A percentile compares a stretch with the other conserved stretches of the same genome.
Conservation (phyloP, 345 rosid genomes). For the Linum usitatissimum region DNA sequence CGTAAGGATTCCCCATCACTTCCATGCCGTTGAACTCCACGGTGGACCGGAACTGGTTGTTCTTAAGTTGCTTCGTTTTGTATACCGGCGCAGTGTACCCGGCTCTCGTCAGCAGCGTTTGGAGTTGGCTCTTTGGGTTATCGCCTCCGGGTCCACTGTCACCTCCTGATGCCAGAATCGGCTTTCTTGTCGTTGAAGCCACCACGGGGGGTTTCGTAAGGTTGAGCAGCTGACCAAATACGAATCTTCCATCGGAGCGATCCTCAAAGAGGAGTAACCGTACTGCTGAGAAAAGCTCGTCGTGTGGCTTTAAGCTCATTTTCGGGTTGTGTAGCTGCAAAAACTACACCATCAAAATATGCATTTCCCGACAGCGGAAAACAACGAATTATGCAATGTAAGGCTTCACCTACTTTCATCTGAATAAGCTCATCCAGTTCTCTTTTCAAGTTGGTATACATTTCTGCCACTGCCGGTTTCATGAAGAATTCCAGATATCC, state of each 20-base stretch:
- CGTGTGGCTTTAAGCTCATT: slow-evolving; percentile 40
- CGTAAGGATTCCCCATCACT: slow-evolving; percentile 71
- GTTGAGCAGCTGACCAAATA: slow-evolving; percentile 47
- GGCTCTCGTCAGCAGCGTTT: slow-evolving; percentile 71
- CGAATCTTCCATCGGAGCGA: slow-evolving; percentile 58
- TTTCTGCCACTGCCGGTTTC: slow-evolving; percentile 55
- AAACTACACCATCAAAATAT: slow-evolving; percentile 5
- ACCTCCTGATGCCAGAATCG: slow-evolving; percentile 31
- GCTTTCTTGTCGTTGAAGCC: slow-evolving; percentile 19
- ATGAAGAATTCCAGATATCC: slow-evolving; percentile 84
- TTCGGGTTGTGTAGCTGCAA: slow-evolving; percentile 61
- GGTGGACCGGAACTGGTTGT: slow-evolving; percentile 52
- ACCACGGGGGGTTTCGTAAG: slow-evolving; percentile 22
- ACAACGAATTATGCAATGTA: neutral
- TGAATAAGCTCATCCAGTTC: slow-evolving; percentile 78
- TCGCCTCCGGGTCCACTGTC: slow-evolving; percentile 88
- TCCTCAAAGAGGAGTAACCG: slow-evolving; percentile 49
- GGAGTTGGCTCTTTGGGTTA: slow-evolving; percentile 83
- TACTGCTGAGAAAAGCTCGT: slow-evolving; percentile 53
- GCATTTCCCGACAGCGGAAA: neutral
- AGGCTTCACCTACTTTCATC: slow-evolving; percentile 45
- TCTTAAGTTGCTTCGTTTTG: slow-evolving; percentile 64
- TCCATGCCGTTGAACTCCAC: slow-evolving; percentile 72
- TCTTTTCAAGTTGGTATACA: slow-evolving; percentile 49
- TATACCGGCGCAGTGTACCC: slow-evolving; percentile 61